Base-by-base conservation (phyloP, 257 asterid species). In the Mentha longifolia region DNA sequence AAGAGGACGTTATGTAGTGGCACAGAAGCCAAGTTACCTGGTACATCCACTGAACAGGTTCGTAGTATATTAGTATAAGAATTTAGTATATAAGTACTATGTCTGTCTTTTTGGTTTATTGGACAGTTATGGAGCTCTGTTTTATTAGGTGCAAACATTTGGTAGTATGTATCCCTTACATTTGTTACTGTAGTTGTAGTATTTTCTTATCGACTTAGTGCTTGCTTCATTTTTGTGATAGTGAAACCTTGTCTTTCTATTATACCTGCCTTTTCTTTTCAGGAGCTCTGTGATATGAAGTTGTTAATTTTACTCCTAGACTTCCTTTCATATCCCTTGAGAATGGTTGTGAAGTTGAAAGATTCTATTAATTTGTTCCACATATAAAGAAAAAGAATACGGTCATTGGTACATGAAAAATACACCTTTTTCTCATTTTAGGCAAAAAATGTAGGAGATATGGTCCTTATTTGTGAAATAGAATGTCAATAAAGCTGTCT, bases 1-100 rank as follows among this genome's bases (percentile, higher is more conserved):
- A 76, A 49, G 67, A 86, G 92, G 82, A 66, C 83, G 60, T 75
- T 91, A 33, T 83, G 88, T 49, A 77, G 80, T 65, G 75, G 68
- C 65, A 77, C 89, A 56, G 81, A 83, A 51, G 82, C 64, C 55
- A 75, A 73, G 75, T 69, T 69, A 54, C 79, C 85, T 37, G 83
- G 69, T 73, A 78, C 81, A 37, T 65, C 51, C 46, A 64, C 45
- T 25, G 73, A 73, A 57, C 83, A 77, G 73, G 89, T 87, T 69
- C 71, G 80, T 76, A 35, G 35, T 31, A 46, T 79, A 76, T 3
- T 28, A 28, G 31, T 28, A 28, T 25, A 45, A 59, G 67, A 14
- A 31, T 57, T 54, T 50, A 30, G 33, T 20, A 35, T 73, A 39
- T 42, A 6, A 54, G 55, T 42, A 9, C 35, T 59, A 19, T 61